Evolutionary conservation across 192 early-diverging fungal genomes (phyloP).

Genomic region (Gorgonomyces haynaldii): DNA sequence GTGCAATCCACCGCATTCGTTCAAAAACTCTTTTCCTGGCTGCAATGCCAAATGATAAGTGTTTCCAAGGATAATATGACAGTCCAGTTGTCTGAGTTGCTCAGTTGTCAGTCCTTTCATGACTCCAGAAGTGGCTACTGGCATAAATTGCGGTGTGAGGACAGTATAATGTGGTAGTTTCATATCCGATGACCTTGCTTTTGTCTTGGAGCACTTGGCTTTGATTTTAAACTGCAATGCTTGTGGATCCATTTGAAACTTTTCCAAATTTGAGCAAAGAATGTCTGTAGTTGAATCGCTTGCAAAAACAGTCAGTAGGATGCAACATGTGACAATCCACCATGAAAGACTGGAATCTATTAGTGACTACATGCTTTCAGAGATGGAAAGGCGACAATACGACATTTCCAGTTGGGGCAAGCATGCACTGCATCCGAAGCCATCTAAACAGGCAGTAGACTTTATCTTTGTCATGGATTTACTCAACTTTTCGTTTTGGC

Average conservation of each 20-base stretch:
- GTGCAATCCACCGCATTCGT: constrained; percentile 63
- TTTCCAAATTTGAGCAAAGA: neutral
- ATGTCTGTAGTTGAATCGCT: neutral
- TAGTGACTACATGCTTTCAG: neutral
- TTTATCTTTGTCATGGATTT: constrained; percentile 75
- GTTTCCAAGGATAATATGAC: constrained; percentile 79
- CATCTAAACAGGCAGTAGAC: neutral
- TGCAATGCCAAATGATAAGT: constrained; percentile 63
- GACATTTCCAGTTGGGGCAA: neutral
- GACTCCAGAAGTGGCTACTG: constrained; percentile 74
- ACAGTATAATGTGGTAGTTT: constrained; percentile 71
- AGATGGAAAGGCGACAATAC: constrained; percentile 1
- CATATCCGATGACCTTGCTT: constrained; percentile 63
- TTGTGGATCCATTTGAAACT: neutral
- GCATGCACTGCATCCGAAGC: constrained; percentile 7
- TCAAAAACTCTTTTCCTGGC: constrained; percentile 66
- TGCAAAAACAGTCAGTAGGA: no score
- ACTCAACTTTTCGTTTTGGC: constrained; percentile 83
- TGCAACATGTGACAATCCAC: neutral
- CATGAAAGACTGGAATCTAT: neutral
- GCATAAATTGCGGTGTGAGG: constrained; percentile 79
- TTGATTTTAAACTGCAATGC: constrained; percentile 59
- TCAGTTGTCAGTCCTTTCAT: constrained; percentile 71
- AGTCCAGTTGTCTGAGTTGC: constrained; percentile 61
- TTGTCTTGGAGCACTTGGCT: constrained; percentile 70